phyloP scores from a whole-genome alignment of 352 stramenopile species.

The Peronospora tabacina region DNA sequence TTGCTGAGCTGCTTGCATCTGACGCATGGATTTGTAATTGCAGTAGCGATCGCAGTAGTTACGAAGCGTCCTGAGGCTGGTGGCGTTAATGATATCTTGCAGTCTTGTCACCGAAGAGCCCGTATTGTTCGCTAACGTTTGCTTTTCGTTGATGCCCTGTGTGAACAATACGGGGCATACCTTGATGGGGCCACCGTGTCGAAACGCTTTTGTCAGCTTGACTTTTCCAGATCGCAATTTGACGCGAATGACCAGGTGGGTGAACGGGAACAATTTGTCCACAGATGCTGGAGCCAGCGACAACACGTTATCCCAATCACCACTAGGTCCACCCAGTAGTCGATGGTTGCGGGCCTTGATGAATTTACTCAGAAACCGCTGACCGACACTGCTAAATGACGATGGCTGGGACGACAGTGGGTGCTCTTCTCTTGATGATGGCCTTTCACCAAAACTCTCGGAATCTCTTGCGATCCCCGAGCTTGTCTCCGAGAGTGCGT shows the following conservation, averaged over 20 bases:
- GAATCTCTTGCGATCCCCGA: conserved; percentile 20
- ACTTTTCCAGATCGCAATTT: conserved; percentile 70
- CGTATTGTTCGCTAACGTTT: conserved; percentile 88
- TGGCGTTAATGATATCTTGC: conserved; percentile 79
- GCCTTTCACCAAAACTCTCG: conserved; percentile 11
- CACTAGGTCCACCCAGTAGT: conserved; percentile 38
- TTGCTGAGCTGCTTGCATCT: conserved; percentile 29
- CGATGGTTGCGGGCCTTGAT: conserved; percentile 59
- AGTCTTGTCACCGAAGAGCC: conserved; percentile 65
- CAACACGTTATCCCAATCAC: conserved; percentile 21
- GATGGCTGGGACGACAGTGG: conserved; percentile 37
- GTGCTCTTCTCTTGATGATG: conserved; percentile 20
- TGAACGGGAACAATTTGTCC: conserved; percentile 57
- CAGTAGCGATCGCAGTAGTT: conserved; percentile 71
- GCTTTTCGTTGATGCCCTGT: conserved; percentile 91
- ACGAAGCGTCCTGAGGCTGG: conserved; percentile 56
- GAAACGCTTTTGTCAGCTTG: conserved; percentile 54
- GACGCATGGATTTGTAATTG: conserved; percentile 51
- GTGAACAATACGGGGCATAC: conserved; percentile 76
- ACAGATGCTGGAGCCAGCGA: conserved; percentile 40
- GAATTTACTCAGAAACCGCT: conserved; percentile 59
- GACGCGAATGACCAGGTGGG: conserved; percentile 70
- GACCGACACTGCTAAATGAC: conserved; percentile 59
- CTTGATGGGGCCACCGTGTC: conserved; percentile 50
- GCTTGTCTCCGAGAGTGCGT: conserved; percentile 47